Evolutionary conservation across 139 green algal species (phyloP), one percentile per base, ranked within the genome.

Genomic region (Chlamydomonas sp.): DNA sequence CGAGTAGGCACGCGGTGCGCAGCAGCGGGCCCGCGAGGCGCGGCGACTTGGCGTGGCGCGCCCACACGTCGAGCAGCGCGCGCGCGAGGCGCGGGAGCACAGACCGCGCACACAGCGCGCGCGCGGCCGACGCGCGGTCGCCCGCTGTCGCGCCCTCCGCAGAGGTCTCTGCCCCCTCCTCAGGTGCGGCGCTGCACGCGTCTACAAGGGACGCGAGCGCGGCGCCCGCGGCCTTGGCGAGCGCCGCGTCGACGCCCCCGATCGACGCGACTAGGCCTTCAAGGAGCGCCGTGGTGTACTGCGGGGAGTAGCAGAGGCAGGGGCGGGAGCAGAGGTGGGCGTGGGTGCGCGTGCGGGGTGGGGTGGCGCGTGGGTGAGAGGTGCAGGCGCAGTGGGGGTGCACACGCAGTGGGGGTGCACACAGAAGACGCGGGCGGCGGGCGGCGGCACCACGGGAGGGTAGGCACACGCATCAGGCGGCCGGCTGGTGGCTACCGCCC

Each of bases 181-280:
- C n/a, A n/a, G 43, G 13, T 54, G 43, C 13, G 43, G 43, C 13
- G 20, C 20, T 63, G 54, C 6, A 63, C 6, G 26, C 13, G 20
- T 28, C 54, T 6, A 28, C 60, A 28, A 28, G 28, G 38, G 50
- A 48, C 47, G 85, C 68, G 33, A 95, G 57, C 0, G 87, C 85
- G 6, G 67, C 61, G 26, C 75, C 76, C 3, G 82, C 73, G 24
- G 33, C 29, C 70, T 83, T 79, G 1, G 75, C 47, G 2, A 97
- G 77, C 5, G 81, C 77, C 0, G 81, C 79, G 58, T 93, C 88
- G 26, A 97, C 72, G 6, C 88, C 86, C 6, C 92, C 92, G 4
- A 92, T 84, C 37, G 82, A 88, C n/a, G 89, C 79, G 0, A 87
- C 80, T 36, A 97, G 65, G 3, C 91, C 92, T 48, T 90, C 81